A percentile compares a stretch with the other conserved stretches of the same genome.
Conservation (phyloP, 2,329 filamentous ascomycete species). For the Apiospora pterosperma region DNA sequence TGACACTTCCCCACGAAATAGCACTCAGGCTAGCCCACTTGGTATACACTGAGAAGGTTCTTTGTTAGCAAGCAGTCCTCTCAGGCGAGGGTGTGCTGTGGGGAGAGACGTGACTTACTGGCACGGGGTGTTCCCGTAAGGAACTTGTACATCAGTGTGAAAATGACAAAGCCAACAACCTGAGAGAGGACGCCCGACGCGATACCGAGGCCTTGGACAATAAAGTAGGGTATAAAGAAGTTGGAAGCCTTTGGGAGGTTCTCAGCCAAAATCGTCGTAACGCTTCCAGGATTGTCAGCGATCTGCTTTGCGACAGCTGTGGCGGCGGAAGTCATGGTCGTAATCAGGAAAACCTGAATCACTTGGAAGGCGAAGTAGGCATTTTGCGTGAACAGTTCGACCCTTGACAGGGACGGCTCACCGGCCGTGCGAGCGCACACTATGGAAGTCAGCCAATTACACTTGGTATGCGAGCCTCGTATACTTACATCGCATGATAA, state of each 20-base stretch:
- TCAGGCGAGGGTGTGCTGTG: background rate
- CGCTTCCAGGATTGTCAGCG: constrained; percentile 55
- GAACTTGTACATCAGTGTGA: constrained; percentile 69
- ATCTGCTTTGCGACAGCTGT: constrained; percentile 65
- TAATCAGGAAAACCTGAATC: constrained; percentile 86
- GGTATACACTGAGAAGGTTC: constrained; percentile 50
- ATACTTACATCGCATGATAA: constrained; percentile 69
- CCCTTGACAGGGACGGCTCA: constrained; percentile 71
- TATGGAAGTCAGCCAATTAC: constrained; percentile 25
- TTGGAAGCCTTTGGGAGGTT: constrained; percentile 83
- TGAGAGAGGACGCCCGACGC: constrained; percentile 74
- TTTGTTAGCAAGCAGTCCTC: background rate
- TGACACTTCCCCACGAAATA: constrained; percentile 79
- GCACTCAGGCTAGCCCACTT: constrained; percentile 73
- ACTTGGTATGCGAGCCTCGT: background rate
- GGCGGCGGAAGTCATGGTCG: constrained; percentile 78
- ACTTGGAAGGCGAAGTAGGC: constrained; percentile 90
- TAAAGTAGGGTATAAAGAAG: constrained; percentile 93
- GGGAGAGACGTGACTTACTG: constrained; percentile 22
- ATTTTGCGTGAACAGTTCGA: constrained; percentile 88
- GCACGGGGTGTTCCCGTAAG: constrained; percentile 76
- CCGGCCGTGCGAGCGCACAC: constrained; percentile 78
- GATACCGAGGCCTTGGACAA: constrained; percentile 83
- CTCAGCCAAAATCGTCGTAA: constrained; percentile 63
- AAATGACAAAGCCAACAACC: constrained; percentile 66